Evolutionary conservation across 257 asterid species (phyloP).

Genomic region (Thymus quinquecostatus): DNA sequence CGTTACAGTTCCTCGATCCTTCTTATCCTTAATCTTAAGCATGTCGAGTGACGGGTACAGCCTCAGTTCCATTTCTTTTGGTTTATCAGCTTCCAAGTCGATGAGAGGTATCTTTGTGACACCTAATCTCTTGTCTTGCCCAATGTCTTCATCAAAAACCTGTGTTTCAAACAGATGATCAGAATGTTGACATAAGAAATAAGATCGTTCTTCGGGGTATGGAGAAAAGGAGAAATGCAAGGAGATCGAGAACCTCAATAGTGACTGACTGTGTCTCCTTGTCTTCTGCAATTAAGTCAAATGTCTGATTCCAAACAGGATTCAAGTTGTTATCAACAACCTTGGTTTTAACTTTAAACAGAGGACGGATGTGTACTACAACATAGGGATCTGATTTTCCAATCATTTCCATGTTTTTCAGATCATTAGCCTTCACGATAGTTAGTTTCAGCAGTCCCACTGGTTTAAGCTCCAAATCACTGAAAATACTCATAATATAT

Average conservation of each 20-base stretch:
- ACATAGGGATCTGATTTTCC: constrained; percentile 98
- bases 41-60: constrained; percentile 82
- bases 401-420: constrained; percentile 90
- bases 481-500: constrained; percentile 41
- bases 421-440: constrained; percentile 63
- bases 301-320: constrained; percentile 85
- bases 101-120: constrained; percentile 63
- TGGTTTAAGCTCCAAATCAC: constrained; percentile 99
- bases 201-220: not conserved
- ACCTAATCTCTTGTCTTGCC: constrained; percentile 88
- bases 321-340: constrained; percentile 88
- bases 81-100: constrained; percentile 68
- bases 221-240: constrained; percentile 22
- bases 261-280: constrained; percentile 90
- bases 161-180: constrained; percentile 29
- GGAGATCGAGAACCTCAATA: constrained; percentile 67
- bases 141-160: constrained; percentile 92
- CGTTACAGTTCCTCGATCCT: constrained; percentile 81
- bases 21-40: constrained; percentile 88
- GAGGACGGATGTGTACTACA: constrained; percentile 77
- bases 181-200: constrained; percentile 7
- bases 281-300: constrained; percentile 89
- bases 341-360: constrained; percentile 89
- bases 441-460: constrained; percentile 81
- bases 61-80: constrained; percentile 63